Evolutionary conservation across 2,329 filamentous ascomycete genomes (phyloP), one percentile per base, ranked within the genome.

Genomic region (Fusarium siculi): DNA sequence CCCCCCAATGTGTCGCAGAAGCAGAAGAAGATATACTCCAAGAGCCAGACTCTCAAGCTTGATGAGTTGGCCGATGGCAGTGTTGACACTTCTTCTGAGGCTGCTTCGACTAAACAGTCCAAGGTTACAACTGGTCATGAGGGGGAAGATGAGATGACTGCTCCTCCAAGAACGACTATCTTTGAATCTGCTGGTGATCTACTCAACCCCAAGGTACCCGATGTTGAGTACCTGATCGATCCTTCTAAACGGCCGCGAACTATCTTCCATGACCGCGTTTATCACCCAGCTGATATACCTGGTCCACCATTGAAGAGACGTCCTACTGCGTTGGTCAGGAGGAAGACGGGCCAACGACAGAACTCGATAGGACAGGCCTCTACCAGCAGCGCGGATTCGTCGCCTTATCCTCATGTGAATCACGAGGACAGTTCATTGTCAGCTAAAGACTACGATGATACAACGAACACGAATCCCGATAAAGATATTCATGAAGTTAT

Each of bases 231-330:
- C 81, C 86, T 99, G 42, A 89, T 95, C 57, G 93, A 98, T 76
- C 96, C 96, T 12, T 87, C 91, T 4, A 92, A 90, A 56, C 92
- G 96, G 21, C 91, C 94, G 1, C 90, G 94, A 52, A 96, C 96
- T 4, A 99, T 99, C 68, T 98, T 98, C 82, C 96, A 99, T 81
- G 96, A 99, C 81, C 92, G 96, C 16, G 90, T 99, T 21, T 99
- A 99, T 79, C 94, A 97, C 77, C 95, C 96, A 0, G 89, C 92
- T 47, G 96, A 99, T 78, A 98, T 99, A 40, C 96, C 96, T 2
- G 90, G 92, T 2, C 93, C 95, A 14, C 92, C 93, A 2, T 82
- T 90, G 46, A 91, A 91, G 79, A 88, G 85, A 76, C 85, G 87
- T 7, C 76, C 82, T 3, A 81, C 85, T 3, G 76, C 82, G 0